Percentiles rank a stretch among this genome's conserved stretches.
These are phyloP conservation scores for Seminavis robusta DNA, from an alignment of 108 stramenopile species.

Conservation along the genomic window DNA sequence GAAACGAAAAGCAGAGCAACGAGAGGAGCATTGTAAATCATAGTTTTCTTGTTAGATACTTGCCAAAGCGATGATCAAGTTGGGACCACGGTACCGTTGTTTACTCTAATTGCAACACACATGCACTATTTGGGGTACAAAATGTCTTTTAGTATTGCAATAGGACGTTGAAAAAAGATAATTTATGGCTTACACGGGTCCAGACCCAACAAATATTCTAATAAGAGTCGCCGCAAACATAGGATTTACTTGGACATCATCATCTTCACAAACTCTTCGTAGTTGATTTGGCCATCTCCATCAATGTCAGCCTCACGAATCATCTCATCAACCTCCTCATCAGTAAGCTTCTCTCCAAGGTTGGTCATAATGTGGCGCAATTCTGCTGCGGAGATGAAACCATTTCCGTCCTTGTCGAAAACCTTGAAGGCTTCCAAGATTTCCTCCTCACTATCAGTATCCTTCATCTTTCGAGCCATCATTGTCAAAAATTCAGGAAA, in stretches of 20 bases:
- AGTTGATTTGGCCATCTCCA: constrained; percentile 99
- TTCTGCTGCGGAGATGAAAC: constrained; percentile 99
- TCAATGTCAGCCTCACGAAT: constrained; percentile 99
- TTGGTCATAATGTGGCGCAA: constrained; percentile 99
- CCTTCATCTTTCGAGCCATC: constrained; percentile 99
- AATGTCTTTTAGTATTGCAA: too few species aligned
- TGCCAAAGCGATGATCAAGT: too few species aligned
- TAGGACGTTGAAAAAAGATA: too few species aligned
- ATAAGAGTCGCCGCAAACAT: not conserved
- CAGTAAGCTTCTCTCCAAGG: constrained; percentile 99
- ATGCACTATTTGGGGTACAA: too few species aligned
- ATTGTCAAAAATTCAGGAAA: constrained; percentile 99
- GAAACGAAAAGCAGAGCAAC: too few species aligned
- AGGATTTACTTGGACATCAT: constrained; percentile 98
- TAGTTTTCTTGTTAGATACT: too few species aligned
- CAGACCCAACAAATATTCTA: too few species aligned
- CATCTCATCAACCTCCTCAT: constrained; percentile 99
- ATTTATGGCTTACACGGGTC: too few species aligned
- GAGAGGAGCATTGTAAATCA: too few species aligned
- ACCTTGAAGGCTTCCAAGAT: constrained; percentile 99
- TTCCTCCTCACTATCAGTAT: constrained; percentile 99
- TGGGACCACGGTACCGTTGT: too few species aligned
- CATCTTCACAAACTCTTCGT: constrained; percentile 99
- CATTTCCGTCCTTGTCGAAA: constrained; percentile 99
- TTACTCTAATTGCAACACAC: too few species aligned